Conservation (phyloP, 306 rosid genomes). For the Argentina anserina region DNA sequence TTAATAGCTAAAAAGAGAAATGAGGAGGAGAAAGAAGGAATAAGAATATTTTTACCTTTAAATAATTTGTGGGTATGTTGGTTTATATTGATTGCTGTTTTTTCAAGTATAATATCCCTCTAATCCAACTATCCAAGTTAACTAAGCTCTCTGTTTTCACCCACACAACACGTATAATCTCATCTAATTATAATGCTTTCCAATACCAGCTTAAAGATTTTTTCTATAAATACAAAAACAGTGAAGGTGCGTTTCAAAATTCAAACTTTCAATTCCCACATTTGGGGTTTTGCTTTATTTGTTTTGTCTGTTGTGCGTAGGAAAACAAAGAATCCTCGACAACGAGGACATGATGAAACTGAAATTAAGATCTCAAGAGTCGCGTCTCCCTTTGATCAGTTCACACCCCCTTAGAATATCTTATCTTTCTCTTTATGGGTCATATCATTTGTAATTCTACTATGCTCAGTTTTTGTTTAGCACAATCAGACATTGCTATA, state of each 20-base stretch:
- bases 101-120: background rate
- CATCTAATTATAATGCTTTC: background rate
- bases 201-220: background rate
- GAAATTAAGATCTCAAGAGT: constrained; percentile 9
- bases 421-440: background rate
- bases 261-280: background rate
- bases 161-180: background rate
- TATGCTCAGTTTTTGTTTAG: background rate
- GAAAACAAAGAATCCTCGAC: constrained; percentile 23
- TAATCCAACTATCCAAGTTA: background rate
- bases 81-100: background rate
- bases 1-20: background rate
- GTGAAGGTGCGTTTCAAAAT: too few species aligned
- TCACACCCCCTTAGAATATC: constrained; percentile 1
- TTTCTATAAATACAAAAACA: background rate
- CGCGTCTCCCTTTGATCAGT: background rate
- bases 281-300: background rate
- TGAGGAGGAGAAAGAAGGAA: constrained; percentile 1
- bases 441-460: background rate
- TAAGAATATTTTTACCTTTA: constrained; percentile 37
- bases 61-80: constrained; percentile 34
- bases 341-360: constrained; percentile 21
- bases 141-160: background rate
- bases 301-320: constrained; percentile 8
- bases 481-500: background rate